A percentile compares a stretch with the other conserved stretches of the same genome.
Conservation (phyloP, 768 basidiomycete species). For the Naganishia vishniacii region DNA sequence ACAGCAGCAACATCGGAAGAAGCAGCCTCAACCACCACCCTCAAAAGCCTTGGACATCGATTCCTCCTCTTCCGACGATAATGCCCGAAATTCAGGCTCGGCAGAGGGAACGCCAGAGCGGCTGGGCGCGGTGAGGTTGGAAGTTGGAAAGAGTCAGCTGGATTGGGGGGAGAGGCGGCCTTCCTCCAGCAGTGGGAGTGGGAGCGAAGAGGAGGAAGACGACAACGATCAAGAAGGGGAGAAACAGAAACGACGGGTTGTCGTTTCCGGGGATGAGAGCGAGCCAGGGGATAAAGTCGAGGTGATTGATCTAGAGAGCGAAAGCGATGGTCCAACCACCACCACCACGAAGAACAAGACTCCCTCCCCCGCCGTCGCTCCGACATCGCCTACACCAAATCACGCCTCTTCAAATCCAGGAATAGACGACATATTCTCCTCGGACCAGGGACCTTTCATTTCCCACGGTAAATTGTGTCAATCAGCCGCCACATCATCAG, state of each 20-base stretch:
- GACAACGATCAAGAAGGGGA: too few species aligned
- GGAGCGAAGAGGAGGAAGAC: too few species aligned
- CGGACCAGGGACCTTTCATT: background rate
- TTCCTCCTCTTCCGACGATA: background rate
- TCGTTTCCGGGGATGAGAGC: background rate
- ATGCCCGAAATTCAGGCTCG: background rate
- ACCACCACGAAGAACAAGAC: too few species aligned
- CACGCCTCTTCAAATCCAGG: background rate
- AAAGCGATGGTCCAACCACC: background rate
- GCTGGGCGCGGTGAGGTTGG: conserved; percentile 3
- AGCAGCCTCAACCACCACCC: background rate
- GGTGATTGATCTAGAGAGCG: conserved; percentile 5
- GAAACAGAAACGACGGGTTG: background rate
- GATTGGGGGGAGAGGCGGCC: conserved; percentile 12
- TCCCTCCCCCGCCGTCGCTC: too few species aligned
- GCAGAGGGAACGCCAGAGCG: conserved; percentile 15
- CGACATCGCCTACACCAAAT: background rate
- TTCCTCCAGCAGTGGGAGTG: background rate
- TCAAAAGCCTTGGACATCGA: background rate
- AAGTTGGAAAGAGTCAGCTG: conserved; percentile 5
- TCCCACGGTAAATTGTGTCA: background rate
- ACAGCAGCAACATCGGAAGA: background rate
- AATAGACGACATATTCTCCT: conserved; percentile 7
- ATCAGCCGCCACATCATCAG: background rate
- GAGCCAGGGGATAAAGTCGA: background rate